Evolutionary conservation across 805 yeast genomes (phyloP).

Genomic region (Schwanniomyces polymorphus): DNA sequence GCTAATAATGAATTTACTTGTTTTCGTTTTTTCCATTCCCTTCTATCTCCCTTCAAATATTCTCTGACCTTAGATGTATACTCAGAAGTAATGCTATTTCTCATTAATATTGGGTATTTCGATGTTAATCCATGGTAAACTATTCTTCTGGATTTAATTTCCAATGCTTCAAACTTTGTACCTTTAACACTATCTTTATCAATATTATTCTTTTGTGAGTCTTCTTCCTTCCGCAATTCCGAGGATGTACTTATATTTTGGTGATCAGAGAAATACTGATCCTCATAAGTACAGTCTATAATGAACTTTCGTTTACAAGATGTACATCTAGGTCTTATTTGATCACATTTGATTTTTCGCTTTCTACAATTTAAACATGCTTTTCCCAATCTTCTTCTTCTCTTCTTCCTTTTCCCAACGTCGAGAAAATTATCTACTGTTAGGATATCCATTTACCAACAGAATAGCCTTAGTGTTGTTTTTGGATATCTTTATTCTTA

Average conservation of each 20-base stretch:
- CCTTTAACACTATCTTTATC: too few relatives aligned
- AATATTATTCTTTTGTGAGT: too few relatives aligned
- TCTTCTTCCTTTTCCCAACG: not conserved
- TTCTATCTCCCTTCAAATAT: not conserved
- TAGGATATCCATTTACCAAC: too few relatives aligned
- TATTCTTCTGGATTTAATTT: not conserved
- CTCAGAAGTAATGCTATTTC: not conserved
- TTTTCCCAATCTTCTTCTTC: not conserved
- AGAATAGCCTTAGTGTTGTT: too few relatives aligned
- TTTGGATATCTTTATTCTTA: too few relatives aligned
- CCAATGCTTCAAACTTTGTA: not conserved
- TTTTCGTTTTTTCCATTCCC: not conserved
- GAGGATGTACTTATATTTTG: too few relatives aligned
- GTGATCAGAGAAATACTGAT: not conserved
- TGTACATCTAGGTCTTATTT: not conserved
- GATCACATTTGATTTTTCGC: constrained; percentile 2
- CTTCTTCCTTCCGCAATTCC: too few relatives aligned
- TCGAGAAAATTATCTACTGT: too few relatives aligned
- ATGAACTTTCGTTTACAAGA: not conserved
- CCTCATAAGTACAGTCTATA: not conserved
- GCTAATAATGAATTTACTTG: not conserved
- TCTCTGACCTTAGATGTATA: not conserved
- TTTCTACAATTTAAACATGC: not conserved
- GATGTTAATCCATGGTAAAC: not conserved
- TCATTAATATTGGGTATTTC: not conserved